Evolutionary conservation across 768 basidiomycete genomes (phyloP), one percentile per base, ranked within the genome.

Genomic region (Tricholoma furcatifolium): DNA sequence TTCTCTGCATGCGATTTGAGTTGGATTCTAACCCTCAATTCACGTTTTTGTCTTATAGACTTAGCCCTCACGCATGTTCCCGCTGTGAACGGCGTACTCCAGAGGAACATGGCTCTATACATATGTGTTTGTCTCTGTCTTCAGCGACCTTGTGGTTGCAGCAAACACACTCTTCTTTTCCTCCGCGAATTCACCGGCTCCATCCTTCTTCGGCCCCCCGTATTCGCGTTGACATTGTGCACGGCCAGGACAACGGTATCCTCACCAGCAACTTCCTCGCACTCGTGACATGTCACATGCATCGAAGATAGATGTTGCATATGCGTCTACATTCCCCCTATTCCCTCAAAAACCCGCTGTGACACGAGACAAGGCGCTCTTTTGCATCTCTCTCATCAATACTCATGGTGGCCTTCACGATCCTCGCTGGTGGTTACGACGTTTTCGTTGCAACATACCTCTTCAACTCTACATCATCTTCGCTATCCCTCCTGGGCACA

Each of bases 351-450:
- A 17, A 42, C 38, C 30, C 39, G 41, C 30, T 27, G 10, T 3
- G 14, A 14, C 18, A 15, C 36, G 12, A 38, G 18, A 14, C 36
- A 38, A 38, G 15, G 34, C 11, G 14, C 18, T 18, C 36, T 38
- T 18, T 9, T 21, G 6, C 14, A 10, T 30, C 38, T 21, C 24
- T 42, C 32, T 30, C 34, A 23, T 15, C 34, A 36, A 27, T 9
- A 8, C 18, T 30, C 40, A 88, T 87, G 86, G 85, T 87, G 59
- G 75, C 80, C 50, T 81, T 84, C 62, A 84, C 74, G 4, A 84
- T 89, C 55, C 74, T 88, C 32, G 86, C 86, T 27, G 85, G 86
- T 31, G 85, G 85, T 14, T 87, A 81, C 62, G 73, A 74, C 43
- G 67, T 79, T 53, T 84, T 83, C 59, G 73, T 88, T 49, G 82